Conservation (phyloP, 176 grass and related monocot genomes). For the Guadua angustifolia region DNA sequence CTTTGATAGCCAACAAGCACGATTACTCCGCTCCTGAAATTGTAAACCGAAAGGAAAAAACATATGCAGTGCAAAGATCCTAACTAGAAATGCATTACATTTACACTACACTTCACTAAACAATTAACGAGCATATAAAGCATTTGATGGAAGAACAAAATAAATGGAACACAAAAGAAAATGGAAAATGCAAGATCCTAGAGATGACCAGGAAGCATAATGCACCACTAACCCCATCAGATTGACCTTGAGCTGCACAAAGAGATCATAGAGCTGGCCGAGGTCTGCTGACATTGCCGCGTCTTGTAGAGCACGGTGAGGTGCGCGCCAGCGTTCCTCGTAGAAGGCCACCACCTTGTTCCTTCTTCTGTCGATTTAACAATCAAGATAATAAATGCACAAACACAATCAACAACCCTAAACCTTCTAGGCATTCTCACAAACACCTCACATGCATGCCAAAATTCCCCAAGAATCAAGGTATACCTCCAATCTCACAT, state of each 20-base stretch:
- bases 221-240: constrained; percentile 91
- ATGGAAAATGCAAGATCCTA: background rate
- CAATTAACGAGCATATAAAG: background rate
- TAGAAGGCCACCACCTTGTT: constrained; percentile 95
- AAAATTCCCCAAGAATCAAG: no score
- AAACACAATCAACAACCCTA: no score
- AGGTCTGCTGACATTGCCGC: constrained; percentile 98
- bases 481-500: no score
- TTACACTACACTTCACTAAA: constrained; percentile 3
- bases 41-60: background rate
- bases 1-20: background rate
- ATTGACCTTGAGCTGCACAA: constrained; percentile 99
- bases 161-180: constrained; percentile 22
- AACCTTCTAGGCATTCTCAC: no score
- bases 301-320: constrained; percentile 95
- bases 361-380: constrained; percentile 60
- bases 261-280: constrained; percentile 96
- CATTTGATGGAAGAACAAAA: constrained; percentile 25
- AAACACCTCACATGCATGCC: no score
- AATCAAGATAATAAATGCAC: no score
- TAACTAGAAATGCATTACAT: background rate
- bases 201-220: constrained; percentile 27
- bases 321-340: constrained; percentile 71
- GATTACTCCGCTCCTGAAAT: background rate
- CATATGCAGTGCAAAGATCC: background rate